Evolutionary conservation across 805 yeast genomes (phyloP), one percentile per base, ranked within the genome.

Genomic region (Priceomyces medius): DNA sequence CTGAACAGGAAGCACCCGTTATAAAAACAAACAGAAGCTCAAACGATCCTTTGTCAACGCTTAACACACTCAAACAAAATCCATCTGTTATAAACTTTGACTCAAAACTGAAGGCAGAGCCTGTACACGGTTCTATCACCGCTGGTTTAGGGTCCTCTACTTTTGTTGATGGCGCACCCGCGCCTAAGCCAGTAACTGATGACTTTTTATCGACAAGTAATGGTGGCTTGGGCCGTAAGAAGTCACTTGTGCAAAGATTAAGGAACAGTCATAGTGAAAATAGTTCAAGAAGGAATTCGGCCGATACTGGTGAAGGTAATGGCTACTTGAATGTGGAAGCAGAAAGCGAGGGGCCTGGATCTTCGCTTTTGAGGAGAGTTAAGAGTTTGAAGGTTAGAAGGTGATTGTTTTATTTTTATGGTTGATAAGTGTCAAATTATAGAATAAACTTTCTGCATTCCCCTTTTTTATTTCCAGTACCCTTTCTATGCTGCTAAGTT

Each of bases 151-250:
- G 99, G 2, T 79, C 91, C 1, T 77, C 96, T 2, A 91, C 99
- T 0, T 91, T 91, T 59, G 60, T 91, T 46, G 97, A 93, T 61
- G 99, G 99, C 26, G 93, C 97, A 0, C 98, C 98, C 10, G 99
- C 97, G 3, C 74, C 76, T 64, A 83, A 41, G 61, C 64, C 52
- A 12, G 50, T 42, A 4, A 45, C 37, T 17, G 56, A 55, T 10
- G 68, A 67, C 16, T 59, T 58, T 12, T 54, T 61, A 38, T 48
- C 54, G 33, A 48, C 45, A 20, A 35, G 53, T n/a, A 45, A 43
- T 35, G 54, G 49, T 20, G 82, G 81, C 1, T 64, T 90, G 46
- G 79, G 81, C 23, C 79, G 97, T 61, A 88, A 89, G 64, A 88
- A 87, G 68, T 85, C 95, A n/a, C 60, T 88, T 33, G 85, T 80